Evolutionary conservation across 192 early-diverging fungal species (phyloP).

Genomic region (Coemansia sp.): DNA sequence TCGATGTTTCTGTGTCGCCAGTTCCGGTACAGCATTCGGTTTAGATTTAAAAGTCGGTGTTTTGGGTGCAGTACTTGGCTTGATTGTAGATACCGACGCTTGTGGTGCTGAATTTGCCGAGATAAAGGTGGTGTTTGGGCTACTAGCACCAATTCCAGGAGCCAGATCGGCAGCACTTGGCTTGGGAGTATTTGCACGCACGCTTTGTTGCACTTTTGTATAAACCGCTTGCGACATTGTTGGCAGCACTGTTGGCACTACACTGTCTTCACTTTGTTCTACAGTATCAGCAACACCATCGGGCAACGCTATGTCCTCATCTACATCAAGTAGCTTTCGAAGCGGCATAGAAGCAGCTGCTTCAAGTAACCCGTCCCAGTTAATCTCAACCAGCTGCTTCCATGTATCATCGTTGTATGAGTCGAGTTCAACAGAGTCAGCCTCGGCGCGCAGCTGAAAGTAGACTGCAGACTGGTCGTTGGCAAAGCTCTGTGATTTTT

Average conservation of each 20-base stretch:
- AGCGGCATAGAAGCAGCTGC: slow-evolving; percentile 6
- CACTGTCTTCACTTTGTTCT: neutral
- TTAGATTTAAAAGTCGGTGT: neutral
- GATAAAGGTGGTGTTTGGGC: too few species aligned
- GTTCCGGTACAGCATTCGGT: neutral
- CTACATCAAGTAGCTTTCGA: slow-evolving; percentile 15
- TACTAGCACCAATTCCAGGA: slow-evolving; percentile 5
- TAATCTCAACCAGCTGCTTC: slow-evolving; percentile 20
- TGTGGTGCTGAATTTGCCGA: slow-evolving; percentile 1
- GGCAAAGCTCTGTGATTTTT: slow-evolving; percentile 14
- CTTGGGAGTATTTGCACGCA: neutral
- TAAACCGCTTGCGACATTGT: neutral
- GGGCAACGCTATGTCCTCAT: slow-evolving; percentile 4
- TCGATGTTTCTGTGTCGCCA: neutral
- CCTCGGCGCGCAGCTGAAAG: slow-evolving; percentile 34
- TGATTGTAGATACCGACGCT: neutral
- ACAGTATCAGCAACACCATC: neutral
- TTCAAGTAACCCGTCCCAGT: slow-evolving; percentile 18
- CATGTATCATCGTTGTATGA: slow-evolving; percentile 14
- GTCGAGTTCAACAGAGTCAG: slow-evolving; percentile 16
- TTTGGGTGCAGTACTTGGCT: neutral
- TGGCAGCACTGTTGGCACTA: neutral
- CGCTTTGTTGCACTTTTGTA: neutral
- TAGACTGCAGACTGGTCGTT: slow-evolving; percentile 26
- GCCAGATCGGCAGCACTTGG: slow-evolving; percentile 18